Percentiles rank a stretch among this genome's conserved stretches.
These are phyloP conservation scores for Aspergillus conjunctus DNA, from an alignment of 495 filamentous ascomycete genomes.

Conservation along the genomic window DNA sequence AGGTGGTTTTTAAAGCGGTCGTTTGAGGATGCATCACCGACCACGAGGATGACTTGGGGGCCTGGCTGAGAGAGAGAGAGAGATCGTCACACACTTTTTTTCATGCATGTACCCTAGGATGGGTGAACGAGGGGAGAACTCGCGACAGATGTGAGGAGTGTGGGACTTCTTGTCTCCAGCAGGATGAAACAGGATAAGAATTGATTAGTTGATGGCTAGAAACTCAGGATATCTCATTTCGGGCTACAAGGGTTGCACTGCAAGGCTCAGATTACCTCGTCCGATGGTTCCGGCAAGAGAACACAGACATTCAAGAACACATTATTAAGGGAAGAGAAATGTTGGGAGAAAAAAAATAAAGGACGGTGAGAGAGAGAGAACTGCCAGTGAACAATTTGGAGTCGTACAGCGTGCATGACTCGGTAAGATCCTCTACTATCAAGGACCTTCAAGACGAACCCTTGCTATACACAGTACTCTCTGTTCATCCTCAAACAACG, in stretches of 20 bases:
- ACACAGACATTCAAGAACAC: not conserved
- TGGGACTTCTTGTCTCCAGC: not conserved
- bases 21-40: not conserved
- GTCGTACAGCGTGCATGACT: not conserved
- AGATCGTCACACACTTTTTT: not conserved
- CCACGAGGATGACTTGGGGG: not conserved
- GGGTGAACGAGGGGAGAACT: not conserved
- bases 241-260: not conserved
- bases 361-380: not conserved
- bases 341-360: not conserved
- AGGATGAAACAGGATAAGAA: not conserved
- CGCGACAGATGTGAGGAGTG: not conserved
- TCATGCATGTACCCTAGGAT: not conserved
- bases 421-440: not conserved
- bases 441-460: not conserved
- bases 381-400: not conserved
- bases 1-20: not conserved
- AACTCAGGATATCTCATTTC: not conserved
- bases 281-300: too few relatives aligned
- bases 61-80: not conserved
- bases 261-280: too few relatives aligned
- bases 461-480: not conserved
- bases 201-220: not conserved
- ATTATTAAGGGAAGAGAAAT: not conserved
- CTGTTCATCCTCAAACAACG: conserved; percentile 2